Evolutionary conservation across 139 green algal species (phyloP).

Genomic region (Spirogloea muscicola): DNA sequence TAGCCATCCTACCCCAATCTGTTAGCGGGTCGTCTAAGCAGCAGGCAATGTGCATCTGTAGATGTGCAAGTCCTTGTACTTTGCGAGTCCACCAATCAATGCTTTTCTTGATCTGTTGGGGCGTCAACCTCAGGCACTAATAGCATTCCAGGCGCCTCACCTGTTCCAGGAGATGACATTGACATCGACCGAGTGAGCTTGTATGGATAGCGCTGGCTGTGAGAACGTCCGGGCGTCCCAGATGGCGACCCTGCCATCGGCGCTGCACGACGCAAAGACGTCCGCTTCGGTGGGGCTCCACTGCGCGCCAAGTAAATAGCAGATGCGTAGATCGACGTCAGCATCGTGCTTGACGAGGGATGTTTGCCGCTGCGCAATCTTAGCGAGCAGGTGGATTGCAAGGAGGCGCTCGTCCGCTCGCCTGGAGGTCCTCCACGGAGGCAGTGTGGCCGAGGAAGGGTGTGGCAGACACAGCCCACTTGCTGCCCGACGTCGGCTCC

Average conservation of each 20-base stretch:
- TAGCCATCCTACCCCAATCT: too few species aligned
- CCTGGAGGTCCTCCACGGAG: slow-evolving; percentile 82
- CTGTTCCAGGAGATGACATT: slow-evolving; percentile 96
- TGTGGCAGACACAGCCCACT: slow-evolving; percentile 60
- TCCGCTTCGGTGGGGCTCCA: slow-evolving; percentile 88
- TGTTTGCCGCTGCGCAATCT: too few species aligned
- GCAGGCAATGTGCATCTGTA: too few species aligned
- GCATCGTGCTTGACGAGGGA: too few species aligned
- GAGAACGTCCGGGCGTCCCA: slow-evolving; percentile 78
- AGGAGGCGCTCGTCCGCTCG: background rate
- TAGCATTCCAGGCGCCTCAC: too few species aligned
- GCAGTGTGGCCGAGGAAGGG: slow-evolving; percentile 56
- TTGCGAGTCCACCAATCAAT: too few species aligned
- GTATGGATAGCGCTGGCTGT: slow-evolving; percentile 50
- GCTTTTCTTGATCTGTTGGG: too few species aligned
- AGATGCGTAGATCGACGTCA: too few species aligned
- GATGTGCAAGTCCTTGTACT: too few species aligned
- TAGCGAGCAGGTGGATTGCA: too few species aligned
- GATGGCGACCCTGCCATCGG: slow-evolving; percentile 75
- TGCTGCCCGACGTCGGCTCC: slow-evolving; percentile 69
- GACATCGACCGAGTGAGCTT: slow-evolving; percentile 79
- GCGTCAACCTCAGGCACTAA: too few species aligned
- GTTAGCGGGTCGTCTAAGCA: too few species aligned
- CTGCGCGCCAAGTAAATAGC: slow-evolving; percentile 57
- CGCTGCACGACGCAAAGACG: slow-evolving; percentile 80